Base-by-base conservation (phyloP, 441 rosid genomes). In the Bruguiera hainesii region DNA sequence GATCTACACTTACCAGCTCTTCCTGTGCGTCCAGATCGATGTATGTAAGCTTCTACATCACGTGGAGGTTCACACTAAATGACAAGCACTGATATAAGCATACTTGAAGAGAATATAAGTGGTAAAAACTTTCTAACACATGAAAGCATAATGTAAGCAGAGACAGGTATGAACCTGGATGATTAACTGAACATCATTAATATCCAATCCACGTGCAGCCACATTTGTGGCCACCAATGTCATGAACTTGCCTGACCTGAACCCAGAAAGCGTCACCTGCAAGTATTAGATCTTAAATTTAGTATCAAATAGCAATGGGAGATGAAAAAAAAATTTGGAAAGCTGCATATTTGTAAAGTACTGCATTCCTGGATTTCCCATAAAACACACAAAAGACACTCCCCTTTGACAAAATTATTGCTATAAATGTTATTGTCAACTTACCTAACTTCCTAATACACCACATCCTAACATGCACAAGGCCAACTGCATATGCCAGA, bases 1-100 rank as follows among this genome's bases (percentile, higher is more conserved):
- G 11, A 51, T 39, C 7, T 5, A 20, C 28, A 70, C 28, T 48
- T 79, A 89, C 98, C 98, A 69, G 98, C 99, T 83, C 98, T 89
- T 79, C 97, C 98, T 3, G 99, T 95, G 50, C 98, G 89, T 67
- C 99, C 98, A 63, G 99, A 95, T 56, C 98, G 87, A 84, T 92
- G 99, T 37, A 95, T 95, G 56, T 95, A 95, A 30, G 87, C 96
- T 84, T 95, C 98, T 29, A 92, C 96, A 66, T 92, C 99, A 64
- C 93, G 98, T 6, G 99, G 99, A 33, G 99, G 98, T 78, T 92
- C 98, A 73, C 93, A 90, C 99, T 94, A 58, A 53, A 83, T 65
- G 30, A 67, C 42, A 74, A 70, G 60, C 10, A 37, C 23, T 2
- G 11, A 30, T 30, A 64, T 81, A 3, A 76, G 69, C 63, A 68